These are phyloP conservation scores for Trichophyton benhamiae DNA, from an alignment of 2,329 filamentous ascomycete genomes.

Conservation along the genomic window DNA sequence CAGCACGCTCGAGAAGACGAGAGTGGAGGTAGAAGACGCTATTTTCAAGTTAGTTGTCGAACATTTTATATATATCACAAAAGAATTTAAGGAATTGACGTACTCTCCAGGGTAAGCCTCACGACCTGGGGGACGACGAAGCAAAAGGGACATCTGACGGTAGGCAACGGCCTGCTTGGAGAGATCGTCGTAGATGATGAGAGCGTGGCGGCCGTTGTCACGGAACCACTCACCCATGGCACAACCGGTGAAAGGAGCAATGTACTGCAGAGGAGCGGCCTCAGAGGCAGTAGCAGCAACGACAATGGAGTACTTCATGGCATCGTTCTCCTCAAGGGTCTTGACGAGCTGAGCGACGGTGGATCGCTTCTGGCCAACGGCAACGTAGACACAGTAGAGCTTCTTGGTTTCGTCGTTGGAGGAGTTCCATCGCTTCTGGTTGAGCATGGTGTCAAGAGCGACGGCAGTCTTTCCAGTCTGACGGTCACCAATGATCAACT, in stretches of 20 bases:
- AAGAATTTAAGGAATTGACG: constrained; percentile 17
- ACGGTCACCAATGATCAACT: constrained; percentile 99
- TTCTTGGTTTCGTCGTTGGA: constrained; percentile 84
- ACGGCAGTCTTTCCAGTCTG: constrained; percentile 99
- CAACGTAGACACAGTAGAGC: constrained; percentile 99
- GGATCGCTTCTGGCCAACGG: constrained; percentile 97
- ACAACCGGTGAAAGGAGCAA: constrained; percentile 73
- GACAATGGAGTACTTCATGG: constrained; percentile 94
- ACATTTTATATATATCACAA: too few relatives aligned
- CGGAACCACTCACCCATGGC: constrained; percentile 62
- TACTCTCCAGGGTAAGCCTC: constrained; percentile 96
- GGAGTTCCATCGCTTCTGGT: constrained; percentile 98
- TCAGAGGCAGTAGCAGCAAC: constrained; percentile 96
- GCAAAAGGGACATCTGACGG: constrained; percentile 96
- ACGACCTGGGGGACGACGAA: constrained; percentile 95
- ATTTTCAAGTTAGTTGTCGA: constrained; percentile 15
- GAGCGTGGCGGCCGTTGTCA: constrained; percentile 74
- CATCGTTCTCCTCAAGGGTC: constrained; percentile 98
- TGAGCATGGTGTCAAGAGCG: constrained; percentile 92
- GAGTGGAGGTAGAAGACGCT: constrained; percentile 97
- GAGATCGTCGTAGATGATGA: constrained; percentile 89
- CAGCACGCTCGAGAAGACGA: constrained; percentile 95
- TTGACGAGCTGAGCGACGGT: constrained; percentile 98
- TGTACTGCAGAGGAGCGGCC: constrained; percentile 86
- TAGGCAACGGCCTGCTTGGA: constrained; percentile 97